phyloP scores from a whole-genome alignment of 345 rosid species.

The Citrus sp. region DNA sequence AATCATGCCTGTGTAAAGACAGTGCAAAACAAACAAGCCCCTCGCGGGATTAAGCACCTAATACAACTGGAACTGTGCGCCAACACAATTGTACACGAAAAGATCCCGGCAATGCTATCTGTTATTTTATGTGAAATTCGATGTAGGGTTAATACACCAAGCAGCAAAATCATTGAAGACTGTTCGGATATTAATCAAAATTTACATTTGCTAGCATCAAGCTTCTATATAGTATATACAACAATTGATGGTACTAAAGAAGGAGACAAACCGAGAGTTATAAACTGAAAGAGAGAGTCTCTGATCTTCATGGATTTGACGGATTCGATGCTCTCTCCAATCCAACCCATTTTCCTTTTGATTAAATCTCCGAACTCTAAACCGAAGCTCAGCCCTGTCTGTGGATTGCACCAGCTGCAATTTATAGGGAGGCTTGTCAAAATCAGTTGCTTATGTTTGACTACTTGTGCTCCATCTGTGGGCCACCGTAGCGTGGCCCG shows the following conservation, averaged over 20 bases:
- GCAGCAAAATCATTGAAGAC: background rate
- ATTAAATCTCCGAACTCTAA: background rate
- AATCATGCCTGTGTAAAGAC: constrained; percentile 43
- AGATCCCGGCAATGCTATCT: background rate
- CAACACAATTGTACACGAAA: background rate
- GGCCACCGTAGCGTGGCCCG: background rate
- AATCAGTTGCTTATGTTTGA: background rate
- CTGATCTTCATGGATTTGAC: constrained; percentile 49
- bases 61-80: background rate
- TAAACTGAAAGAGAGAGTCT: constrained; percentile 41
- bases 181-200: background rate
- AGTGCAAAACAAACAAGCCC: background rate
- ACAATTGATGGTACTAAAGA: background rate
- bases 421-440: background rate
- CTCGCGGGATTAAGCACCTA: background rate
- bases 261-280: constrained; percentile 49
- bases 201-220: background rate
- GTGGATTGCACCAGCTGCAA: background rate
- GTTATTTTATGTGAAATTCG: too few species aligned
- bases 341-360: constrained; percentile 24
- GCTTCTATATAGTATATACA: background rate
- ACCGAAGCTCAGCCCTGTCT: background rate
- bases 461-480: background rate
- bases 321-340: constrained; percentile 37
- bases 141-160: background rate